Percentiles rank a stretch among this genome's conserved stretches.
phyloP scores from a whole-genome alignment of 371 early-diverging fungal genomes.

The Entomophthora muscae region DNA sequence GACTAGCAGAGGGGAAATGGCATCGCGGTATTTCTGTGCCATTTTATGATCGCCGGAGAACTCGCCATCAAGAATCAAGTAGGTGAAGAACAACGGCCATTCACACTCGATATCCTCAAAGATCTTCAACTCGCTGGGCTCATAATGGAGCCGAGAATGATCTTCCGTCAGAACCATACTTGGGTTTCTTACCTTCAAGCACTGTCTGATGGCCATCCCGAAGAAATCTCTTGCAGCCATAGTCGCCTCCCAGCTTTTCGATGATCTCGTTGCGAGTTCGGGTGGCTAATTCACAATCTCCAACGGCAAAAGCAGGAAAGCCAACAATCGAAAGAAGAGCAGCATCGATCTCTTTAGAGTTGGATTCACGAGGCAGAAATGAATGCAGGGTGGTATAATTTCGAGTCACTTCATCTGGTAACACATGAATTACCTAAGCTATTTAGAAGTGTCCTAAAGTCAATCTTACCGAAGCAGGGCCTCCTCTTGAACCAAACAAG shows the following conservation, averaged over 20 bases:
- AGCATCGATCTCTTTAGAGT: constrained; percentile 79
- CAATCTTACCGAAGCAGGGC: constrained; percentile 44
- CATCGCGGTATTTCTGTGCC: constrained; percentile 47
- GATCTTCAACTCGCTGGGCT: constrained; percentile 64
- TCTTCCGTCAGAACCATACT: too few relatives aligned
- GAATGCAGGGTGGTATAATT: constrained; percentile 65
- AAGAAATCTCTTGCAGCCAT: constrained; percentile 76
- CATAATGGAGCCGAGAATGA: constrained; percentile 57
- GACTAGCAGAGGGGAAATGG: constrained; percentile 46
- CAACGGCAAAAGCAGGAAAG: constrained; percentile 78
- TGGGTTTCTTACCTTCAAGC: too few relatives aligned
- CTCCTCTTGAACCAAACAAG: constrained; percentile 67
- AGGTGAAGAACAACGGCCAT: constrained; percentile 86
- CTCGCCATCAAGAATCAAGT: constrained; percentile 66
- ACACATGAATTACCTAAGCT: constrained; percentile 50
- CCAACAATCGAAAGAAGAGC: constrained; percentile 71
- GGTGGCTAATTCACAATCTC: constrained; percentile 40
- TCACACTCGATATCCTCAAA: constrained; percentile 80
- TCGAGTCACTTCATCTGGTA: constrained; percentile 75
- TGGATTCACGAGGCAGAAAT: constrained; percentile 73
- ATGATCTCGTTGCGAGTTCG: constrained; percentile 55
- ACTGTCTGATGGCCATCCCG: constrained; percentile 81
- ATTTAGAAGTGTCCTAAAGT: background rate
- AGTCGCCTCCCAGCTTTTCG: constrained; percentile 63
- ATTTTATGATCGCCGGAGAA: constrained; percentile 47